Evolutionary conservation across 345 rosid species (phyloP), one percentile per base, ranked within the genome.

Genomic region (Eucalyptus curtisii): DNA sequence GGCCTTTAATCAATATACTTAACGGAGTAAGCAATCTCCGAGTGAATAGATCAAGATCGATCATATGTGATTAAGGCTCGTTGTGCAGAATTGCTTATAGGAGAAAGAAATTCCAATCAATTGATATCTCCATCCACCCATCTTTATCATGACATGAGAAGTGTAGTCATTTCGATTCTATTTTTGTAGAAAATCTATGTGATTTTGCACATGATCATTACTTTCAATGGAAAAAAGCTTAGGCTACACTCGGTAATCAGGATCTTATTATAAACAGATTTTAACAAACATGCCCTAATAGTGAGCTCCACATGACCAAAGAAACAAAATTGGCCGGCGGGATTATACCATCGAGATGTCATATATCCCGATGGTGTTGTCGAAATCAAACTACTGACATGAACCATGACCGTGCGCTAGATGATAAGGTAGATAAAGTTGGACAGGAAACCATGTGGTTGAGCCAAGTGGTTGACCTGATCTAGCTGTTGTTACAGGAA

Each of bases 171-270:
- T 52, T 52, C 2, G 2, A 52, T 7, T 52, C 2, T 52, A 52
- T 52, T 52, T 7, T 52, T 52, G 57, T 19, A 52, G 57, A 52
- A 52, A 52, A 7, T 17, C 12, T 49, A 2, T 13, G 50, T 49
- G 17, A 49, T 49, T 49, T 49, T 50, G 24, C 2, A 52, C 57
- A 52, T 52, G 25, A 52, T 3, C 57, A 0, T 19, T 52, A 52
- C 57, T 52, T 52, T 52, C 25, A 52, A 52, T 3, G 4, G 57
- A 52, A 52, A 52, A 19, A 19, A 0, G 25, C 57, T 19, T 0
- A 52, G 1, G 57, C 5, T 8, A 0, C 25, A 52, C 57, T 52
- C 2, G 5, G 0, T 52, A 52, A 20, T 52, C 1, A 19, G 0
- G 25, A 52, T 19, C 57, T 50, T 50, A 50, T 50, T 50, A 0